A percentile compares a stretch with the other conserved stretches of the same genome.
phyloP scores from a whole-genome alignment of 2,329 filamentous ascomycete species.

The Clathrospora elynae region DNA sequence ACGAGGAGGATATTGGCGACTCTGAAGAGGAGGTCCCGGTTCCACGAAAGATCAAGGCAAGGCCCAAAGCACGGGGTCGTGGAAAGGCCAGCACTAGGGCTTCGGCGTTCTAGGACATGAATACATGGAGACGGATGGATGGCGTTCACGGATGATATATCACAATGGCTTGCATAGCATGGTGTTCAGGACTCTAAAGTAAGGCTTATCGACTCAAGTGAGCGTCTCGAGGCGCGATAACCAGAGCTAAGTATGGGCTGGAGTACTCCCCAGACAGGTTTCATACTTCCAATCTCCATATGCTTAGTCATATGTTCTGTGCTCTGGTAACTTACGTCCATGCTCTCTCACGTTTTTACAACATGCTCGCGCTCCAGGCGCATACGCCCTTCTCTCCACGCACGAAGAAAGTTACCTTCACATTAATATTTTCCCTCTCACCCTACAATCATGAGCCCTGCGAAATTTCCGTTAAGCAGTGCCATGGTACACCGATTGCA shows the following conservation, averaged over 20 bases:
- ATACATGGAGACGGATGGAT: neutral
- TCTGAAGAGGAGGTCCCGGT: conserved; percentile 32
- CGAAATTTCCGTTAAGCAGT: no score
- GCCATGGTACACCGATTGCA: no score
- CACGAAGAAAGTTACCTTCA: no score
- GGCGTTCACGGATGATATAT: conserved; percentile 11
- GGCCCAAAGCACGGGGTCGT: conserved; percentile 19
- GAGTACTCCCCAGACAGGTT: neutral
- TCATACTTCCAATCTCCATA: neutral
- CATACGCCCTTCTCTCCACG: no score
- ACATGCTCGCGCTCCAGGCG: neutral
- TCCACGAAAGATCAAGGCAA: conserved; percentile 26
- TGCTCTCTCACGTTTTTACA: neutral
- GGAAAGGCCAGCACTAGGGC: conserved; percentile 18
- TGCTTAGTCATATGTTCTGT: neutral
- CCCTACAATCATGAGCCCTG: no score
- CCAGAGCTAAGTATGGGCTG: neutral
- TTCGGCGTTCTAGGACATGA: neutral
- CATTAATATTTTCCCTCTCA: no score
- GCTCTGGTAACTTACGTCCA: neutral
- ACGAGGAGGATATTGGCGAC: conserved; percentile 34
- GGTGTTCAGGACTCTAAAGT: conserved; percentile 13
- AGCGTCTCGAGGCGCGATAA: neutral
- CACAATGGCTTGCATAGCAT: conserved; percentile 18
- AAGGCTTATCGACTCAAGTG: neutral